Conservation (phyloP, 1,139 yeast species). For the Geotrichum bryndzae region DNA sequence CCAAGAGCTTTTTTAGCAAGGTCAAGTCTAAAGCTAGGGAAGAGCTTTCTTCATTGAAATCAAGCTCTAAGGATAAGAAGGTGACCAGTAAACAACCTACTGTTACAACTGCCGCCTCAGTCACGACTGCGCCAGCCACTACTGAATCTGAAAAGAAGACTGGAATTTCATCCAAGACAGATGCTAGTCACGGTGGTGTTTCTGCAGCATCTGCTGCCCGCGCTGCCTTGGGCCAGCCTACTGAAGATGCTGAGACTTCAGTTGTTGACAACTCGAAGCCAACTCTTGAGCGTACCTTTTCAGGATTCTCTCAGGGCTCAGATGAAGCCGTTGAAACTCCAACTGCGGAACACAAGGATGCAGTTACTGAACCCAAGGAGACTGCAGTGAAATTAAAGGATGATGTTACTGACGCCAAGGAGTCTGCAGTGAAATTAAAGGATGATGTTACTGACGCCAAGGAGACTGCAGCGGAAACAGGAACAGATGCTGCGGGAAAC, state of each 20-base stretch:
- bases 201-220: constrained; percentile 6
- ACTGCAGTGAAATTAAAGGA: background rate
- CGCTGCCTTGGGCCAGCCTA: constrained; percentile 1
- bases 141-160: constrained; percentile 4
- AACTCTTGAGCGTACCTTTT: constrained; percentile 14
- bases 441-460: background rate
- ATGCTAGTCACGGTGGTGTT: constrained; percentile 1
- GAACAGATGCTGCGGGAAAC: constrained; percentile 1
- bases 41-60: constrained; percentile 1
- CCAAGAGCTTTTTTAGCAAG: constrained; percentile 1
- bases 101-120: background rate
- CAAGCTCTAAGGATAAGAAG: background rate
- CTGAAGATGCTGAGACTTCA: background rate
- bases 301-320: constrained; percentile 19
- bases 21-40: constrained; percentile 1
- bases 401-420: background rate
- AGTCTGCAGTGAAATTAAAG: background rate
- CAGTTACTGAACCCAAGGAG: background rate
- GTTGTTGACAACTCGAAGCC: background rate
- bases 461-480: background rate
- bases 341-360: background rate
- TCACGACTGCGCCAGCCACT: constrained; percentile 4
- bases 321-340: constrained; percentile 5
- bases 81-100: background rate
- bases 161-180: background rate